Conservation (phyloP, 2,329 filamentous ascomycete species). For the Aspergillus sclerotialis region DNA sequence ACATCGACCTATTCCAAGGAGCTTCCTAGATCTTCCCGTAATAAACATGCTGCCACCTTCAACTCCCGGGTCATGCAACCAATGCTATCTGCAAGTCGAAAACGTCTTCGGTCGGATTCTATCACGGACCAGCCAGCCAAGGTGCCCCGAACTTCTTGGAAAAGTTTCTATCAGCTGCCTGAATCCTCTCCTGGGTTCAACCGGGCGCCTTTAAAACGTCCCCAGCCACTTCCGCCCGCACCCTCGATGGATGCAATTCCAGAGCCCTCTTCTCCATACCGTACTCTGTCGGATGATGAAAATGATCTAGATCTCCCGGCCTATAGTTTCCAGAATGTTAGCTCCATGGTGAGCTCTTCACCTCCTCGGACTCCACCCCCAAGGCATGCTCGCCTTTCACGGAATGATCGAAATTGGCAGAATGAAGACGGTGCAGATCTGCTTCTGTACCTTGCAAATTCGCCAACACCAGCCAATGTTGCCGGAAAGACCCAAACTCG, state of each 20-base stretch:
- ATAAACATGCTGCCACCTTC: conserved; percentile 38
- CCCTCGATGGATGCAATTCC: conserved; percentile 73
- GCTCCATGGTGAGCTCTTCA: conserved; percentile 62
- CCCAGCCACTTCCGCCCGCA: conserved; percentile 63
- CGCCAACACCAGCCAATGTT: conserved; percentile 73
- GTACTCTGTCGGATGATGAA: conserved; percentile 56
- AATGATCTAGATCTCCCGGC: conserved; percentile 75
- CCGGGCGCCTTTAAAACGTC: conserved; percentile 67
- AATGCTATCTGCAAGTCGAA: conserved; percentile 48
- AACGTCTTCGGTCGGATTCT: conserved; percentile 65
- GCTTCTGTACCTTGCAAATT: conserved; percentile 79
- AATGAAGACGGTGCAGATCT: conserved; percentile 77
- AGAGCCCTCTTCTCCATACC: conserved; percentile 50
- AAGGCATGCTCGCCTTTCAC: conserved; percentile 45
- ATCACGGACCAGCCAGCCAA: conserved; percentile 48
- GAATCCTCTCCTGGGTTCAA: conserved; percentile 83
- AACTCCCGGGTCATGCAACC: conserved; percentile 37
- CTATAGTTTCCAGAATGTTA: conserved; percentile 29
- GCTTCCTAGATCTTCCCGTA: conserved; percentile 50
- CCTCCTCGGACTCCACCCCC: conserved; percentile 76
- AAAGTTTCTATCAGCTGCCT: conserved; percentile 65
- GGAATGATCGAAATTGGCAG: conserved; percentile 45
- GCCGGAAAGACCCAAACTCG: conserved; percentile 39
- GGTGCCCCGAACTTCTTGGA: conserved; percentile 63
- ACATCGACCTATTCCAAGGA: conserved; percentile 79